Conservation (phyloP, 2,329 filamentous ascomycete species). For the Plenodomus lindquistii region DNA sequence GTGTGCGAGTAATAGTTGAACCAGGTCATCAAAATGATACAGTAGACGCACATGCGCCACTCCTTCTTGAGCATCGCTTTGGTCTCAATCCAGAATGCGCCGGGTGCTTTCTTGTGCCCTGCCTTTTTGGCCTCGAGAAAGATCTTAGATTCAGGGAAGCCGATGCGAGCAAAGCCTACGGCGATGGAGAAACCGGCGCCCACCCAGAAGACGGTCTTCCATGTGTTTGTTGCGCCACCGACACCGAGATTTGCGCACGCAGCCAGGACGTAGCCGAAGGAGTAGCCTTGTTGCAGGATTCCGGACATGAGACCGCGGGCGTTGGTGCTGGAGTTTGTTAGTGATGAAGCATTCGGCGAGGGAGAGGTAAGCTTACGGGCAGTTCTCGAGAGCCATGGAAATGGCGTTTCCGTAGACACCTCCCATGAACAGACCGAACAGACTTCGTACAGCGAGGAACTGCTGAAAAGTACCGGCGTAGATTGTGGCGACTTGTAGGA, state of each 20-base stretch:
- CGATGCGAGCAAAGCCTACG: slow-evolving; percentile 68
- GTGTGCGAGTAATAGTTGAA: slow-evolving; percentile 70
- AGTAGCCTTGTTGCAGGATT: slow-evolving; percentile 81
- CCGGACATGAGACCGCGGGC: slow-evolving; percentile 80
- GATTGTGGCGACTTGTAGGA: slow-evolving; percentile 77
- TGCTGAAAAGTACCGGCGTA: slow-evolving; percentile 72
- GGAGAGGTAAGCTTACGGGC: slow-evolving; percentile 55
- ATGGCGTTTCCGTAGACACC: slow-evolving; percentile 80
- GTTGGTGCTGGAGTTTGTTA: slow-evolving; percentile 47
- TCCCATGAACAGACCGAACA: slow-evolving; percentile 81
- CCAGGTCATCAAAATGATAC: slow-evolving; percentile 76
- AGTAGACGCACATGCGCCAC: slow-evolving; percentile 79
- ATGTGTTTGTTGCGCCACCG: slow-evolving; percentile 64
- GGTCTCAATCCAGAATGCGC: slow-evolving; percentile 70
- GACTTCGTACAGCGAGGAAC: slow-evolving; percentile 72
- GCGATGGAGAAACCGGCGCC: slow-evolving; percentile 68
- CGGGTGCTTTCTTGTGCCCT: slow-evolving; percentile 55
- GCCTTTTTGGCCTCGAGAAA: slow-evolving; percentile 71
- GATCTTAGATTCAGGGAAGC: slow-evolving; percentile 74
- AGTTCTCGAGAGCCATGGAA: slow-evolving; percentile 77
- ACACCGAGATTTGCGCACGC: slow-evolving; percentile 76
- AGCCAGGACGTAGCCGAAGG: slow-evolving; percentile 77
- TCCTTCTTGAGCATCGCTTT: slow-evolving; percentile 69
- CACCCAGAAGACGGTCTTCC: slow-evolving; percentile 79
- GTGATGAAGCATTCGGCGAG: slow-evolving; percentile 17